A percentile compares a stretch with the other conserved stretches of the same genome.
Evolutionary conservation across 306 rosid species (phyloP).

Genomic region (Ceratonia siliqua): DNA sequence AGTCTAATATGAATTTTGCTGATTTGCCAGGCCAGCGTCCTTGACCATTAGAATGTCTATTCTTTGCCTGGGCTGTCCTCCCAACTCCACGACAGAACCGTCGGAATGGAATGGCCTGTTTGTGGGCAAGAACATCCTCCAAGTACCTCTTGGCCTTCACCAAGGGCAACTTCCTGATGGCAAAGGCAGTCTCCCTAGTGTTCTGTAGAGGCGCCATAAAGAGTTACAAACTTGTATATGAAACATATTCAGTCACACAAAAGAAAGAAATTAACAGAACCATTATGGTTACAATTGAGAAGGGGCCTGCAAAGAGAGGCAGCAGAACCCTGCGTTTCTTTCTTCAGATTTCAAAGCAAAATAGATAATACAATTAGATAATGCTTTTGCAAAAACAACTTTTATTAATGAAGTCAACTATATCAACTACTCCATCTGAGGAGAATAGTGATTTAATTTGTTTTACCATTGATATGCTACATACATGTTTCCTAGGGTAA

Average conservation of each 20-base stretch:
- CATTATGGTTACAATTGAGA: conserved; percentile 41
- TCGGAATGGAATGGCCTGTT: conserved; percentile 93
- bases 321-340: conserved; percentile 34
- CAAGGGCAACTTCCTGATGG: conserved; percentile 81
- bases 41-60: conserved; percentile 91
- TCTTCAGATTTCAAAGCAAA: not conserved
- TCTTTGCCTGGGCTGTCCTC: conserved; percentile 92
- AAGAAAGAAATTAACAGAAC: too few relatives aligned
- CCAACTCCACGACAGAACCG: conserved; percentile 94
- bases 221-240: too few relatives aligned
- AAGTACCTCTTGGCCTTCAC: conserved; percentile 82
- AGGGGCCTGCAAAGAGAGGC: conserved; percentile 25
- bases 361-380: not conserved
- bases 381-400: not conserved
- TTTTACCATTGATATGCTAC: too few relatives aligned
- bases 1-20: conserved; percentile 76
- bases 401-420: not conserved
- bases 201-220: conserved; percentile 51
- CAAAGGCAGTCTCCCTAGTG: conserved; percentile 79
- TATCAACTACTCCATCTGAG: not conserved
- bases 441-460: not conserved
- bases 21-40: conserved; percentile 97
- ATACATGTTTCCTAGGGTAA: too few relatives aligned
- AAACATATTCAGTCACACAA: too few relatives aligned
- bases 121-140: conserved; percentile 91